Percentiles rank a stretch among this genome's conserved stretches.
Evolutionary conservation across 1,139 yeast genomes (phyloP).

Genomic region (Saccharomyces uvarum): DNA sequence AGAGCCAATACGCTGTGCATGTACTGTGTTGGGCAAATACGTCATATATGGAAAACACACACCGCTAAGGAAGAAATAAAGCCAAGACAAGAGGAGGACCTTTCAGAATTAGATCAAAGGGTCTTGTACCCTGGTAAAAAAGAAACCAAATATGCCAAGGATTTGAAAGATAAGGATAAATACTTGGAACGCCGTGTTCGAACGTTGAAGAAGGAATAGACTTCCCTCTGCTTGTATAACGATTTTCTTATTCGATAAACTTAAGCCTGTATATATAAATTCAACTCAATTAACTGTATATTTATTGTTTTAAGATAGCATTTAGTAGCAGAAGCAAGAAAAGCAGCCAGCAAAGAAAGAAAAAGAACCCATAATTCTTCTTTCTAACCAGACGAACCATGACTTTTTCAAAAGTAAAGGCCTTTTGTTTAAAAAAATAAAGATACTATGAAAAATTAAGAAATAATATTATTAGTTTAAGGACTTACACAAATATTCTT

Average conservation of each 20-base stretch:
- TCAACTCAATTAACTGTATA: neutral
- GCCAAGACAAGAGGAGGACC: slow-evolving; percentile 40
- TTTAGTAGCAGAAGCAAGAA: neutral
- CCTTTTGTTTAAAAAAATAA: neutral
- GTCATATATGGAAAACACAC: slow-evolving; percentile 53
- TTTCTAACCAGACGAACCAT: neutral
- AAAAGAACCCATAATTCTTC: neutral
- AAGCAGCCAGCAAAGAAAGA: neutral
- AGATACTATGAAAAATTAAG: neutral
- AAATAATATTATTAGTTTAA: neutral
- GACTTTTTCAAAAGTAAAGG: neutral
- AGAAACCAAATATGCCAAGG: slow-evolving; percentile 43
- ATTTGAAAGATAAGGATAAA: slow-evolving; percentile 47
- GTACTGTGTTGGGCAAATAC: slow-evolving; percentile 83
- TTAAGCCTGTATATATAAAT: slow-evolving; percentile 6
- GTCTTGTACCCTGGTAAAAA: slow-evolving; percentile 72
- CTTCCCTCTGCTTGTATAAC: neutral
- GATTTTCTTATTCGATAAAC: slow-evolving; percentile 1
- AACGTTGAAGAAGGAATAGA: slow-evolving; percentile 38
- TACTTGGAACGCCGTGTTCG: slow-evolving; percentile 59
- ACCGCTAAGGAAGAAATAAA: slow-evolving; percentile 15
- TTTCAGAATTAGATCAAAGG: slow-evolving; percentile 55
- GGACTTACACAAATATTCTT: neutral
- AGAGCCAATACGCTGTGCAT: slow-evolving; percentile 86
- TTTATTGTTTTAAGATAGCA: neutral